Evolutionary conservation across 1,284 basidiomycete genomes (phyloP), one percentile per base, ranked within the genome.

Genomic region (Xanthoconium separans): DNA sequence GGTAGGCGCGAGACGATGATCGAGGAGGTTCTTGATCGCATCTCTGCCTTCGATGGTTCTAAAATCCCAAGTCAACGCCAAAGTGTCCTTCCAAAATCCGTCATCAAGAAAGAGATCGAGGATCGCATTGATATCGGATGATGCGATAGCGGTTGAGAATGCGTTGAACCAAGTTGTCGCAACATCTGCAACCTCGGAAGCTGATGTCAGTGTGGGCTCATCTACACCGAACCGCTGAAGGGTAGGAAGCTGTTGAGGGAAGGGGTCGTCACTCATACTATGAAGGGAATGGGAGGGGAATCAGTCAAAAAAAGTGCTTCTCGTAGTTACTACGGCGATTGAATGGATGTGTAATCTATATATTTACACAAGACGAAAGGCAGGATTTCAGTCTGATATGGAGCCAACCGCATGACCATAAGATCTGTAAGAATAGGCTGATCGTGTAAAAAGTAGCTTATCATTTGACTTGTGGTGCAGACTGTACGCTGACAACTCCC

Each of bases 11-110:
- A 77, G 65, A 16, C 61, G 64, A 42, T 63, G 50, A 2, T 59
- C 39, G 20, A 65, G 59, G 13, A 70, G 59, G 42, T 59, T 57
- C 49, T 45, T 59, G 53, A 69, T 68, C 18, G 54, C 53, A 18
- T 59, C 34, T 22, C 36, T 61, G 29, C 68, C 69, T 22, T 60
- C 56, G 43, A 66, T 44, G 4, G 68, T 58, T 34, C 69, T 54
- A 7, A 70, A 61, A 43, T 69, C 67, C 66, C 67, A 69, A 1
- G 67, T 69, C 2, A 71, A 27, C 0, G 65, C 69, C 16, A 68
- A 36, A 6, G 43, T 34, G 22, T 68, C 66, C 36, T 58, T 65
- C 66, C 69, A 71, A 31, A 70, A 70, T 4, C 69, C 62, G 9
- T 68, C 56, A 6, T 60, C 64, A 42, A 63, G 56, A 47, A 73